Evolutionary conservation across 202 grass and related monocot genomes (phyloP).

Genomic region (Zoysia matrella): DNA sequence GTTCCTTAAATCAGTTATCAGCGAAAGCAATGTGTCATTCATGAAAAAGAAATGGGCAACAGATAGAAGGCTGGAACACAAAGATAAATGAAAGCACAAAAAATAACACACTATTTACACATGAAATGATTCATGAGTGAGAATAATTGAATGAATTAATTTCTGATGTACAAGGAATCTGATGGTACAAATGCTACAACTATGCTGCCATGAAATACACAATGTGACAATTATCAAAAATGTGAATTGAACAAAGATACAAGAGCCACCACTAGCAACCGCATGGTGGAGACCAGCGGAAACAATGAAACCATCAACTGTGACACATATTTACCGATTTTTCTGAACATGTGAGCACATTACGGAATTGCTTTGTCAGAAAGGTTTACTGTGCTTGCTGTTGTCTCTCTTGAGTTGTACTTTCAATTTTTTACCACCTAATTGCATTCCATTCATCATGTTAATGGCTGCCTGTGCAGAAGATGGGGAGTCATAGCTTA

Average conservation of each 20-base stretch:
- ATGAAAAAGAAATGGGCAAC: neutral
- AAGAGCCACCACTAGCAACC: constrained; percentile 45
- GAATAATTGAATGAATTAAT: constrained; percentile 87
- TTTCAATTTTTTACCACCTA: constrained; percentile 97
- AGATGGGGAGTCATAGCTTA: constrained; percentile 87
- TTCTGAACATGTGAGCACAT: constrained; percentile 43
- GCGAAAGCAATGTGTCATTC: neutral
- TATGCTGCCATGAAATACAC: constrained; percentile 75
- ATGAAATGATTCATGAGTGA: neutral
- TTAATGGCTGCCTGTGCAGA: constrained; percentile 81
- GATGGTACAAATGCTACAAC: constrained; percentile 79
- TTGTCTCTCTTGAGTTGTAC: constrained; percentile 46
- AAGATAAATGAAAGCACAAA: neutral
- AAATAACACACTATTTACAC: neutral
- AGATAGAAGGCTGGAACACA: neutral
- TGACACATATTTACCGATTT: constrained; percentile 69
- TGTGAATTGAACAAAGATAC: constrained; percentile 80
- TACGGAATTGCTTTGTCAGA: constrained; percentile 46
- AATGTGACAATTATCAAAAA: constrained; percentile 69
- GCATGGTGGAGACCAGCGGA: constrained; percentile 52
- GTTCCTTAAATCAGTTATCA: neutral
- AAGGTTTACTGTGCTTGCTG: constrained; percentile 82
- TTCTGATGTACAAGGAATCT: constrained; percentile 73
- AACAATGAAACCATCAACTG: constrained; percentile 77
- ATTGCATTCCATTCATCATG: constrained; percentile 88